Conservation (phyloP, 352 stramenopile genomes). For the Discostella stelligera region DNA sequence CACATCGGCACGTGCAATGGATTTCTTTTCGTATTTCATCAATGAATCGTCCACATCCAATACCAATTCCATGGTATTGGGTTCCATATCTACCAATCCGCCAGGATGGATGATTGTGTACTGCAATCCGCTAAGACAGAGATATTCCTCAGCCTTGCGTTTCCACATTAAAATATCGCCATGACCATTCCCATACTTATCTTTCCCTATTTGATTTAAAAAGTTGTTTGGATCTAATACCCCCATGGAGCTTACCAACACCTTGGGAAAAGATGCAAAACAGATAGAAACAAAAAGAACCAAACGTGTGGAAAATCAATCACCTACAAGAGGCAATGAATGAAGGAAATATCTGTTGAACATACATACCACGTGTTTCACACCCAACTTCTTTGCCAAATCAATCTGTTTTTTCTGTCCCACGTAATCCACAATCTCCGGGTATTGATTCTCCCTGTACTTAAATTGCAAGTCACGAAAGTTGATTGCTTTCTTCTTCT, state of each 20-base stretch:
- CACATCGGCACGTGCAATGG: constrained; percentile 79
- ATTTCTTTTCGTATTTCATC: constrained; percentile 59
- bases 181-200: constrained; percentile 64
- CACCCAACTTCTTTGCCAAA: constrained; percentile 63
- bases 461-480: constrained; percentile 64
- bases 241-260: constrained; percentile 63
- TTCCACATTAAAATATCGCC: constrained; percentile 86
- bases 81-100: constrained; percentile 75
- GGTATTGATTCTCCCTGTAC: constrained; percentile 64
- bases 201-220: constrained; percentile 84
- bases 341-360: not conserved
- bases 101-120: constrained; percentile 86
- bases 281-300: not conserved
- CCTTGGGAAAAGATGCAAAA: no score
- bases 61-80: constrained; percentile 63
- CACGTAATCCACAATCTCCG: constrained; percentile 72
- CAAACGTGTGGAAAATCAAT: not conserved
- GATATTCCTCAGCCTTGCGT: constrained; percentile 79
- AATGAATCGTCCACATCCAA: constrained; percentile 81
- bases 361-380: constrained; percentile 57
- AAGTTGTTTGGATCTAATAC: constrained; percentile 69
- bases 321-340: not conserved
- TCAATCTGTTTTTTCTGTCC: constrained; percentile 69
- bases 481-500: constrained; percentile 55
- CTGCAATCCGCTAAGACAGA: constrained; percentile 66